Evolutionary conservation across 306 rosid species (phyloP).

Genomic region (Glycine latifolia): DNA sequence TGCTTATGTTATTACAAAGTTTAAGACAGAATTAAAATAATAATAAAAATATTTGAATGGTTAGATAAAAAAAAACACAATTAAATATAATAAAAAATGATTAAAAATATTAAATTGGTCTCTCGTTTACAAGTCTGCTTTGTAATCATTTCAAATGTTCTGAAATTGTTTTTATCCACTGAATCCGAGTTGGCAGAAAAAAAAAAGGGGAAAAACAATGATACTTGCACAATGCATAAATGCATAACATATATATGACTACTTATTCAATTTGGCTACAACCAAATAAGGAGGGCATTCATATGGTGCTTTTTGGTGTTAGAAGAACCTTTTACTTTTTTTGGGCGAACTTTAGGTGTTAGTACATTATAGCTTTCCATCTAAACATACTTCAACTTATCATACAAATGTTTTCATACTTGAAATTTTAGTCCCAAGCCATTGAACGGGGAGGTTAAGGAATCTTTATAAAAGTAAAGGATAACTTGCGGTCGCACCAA

Average conservation of each 20-base stretch:
- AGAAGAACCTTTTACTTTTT: slow-evolving; percentile 2
- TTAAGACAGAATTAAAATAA: too few relatives aligned
- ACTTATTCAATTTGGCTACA: background rate
- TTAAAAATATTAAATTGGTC: too few relatives aligned
- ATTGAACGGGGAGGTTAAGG: slow-evolving; percentile 1
- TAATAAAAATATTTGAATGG: too few relatives aligned
- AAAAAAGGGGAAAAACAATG: background rate
- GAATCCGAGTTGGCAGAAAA: too few relatives aligned
- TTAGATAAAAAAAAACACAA: too few relatives aligned
- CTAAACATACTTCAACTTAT: background rate
- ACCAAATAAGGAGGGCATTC: background rate
- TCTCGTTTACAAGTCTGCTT: too few relatives aligned
- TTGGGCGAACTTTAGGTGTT: background rate
- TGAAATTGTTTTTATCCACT: too few relatives aligned
- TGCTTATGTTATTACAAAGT: too few relatives aligned
- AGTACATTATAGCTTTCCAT: background rate
- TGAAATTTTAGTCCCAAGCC: background rate
- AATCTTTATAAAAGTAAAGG: background rate
- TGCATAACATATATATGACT: background rate
- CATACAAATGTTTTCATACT: background rate
- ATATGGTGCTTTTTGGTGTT: background rate
- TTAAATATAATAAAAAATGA: too few relatives aligned
- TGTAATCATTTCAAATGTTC: too few relatives aligned
- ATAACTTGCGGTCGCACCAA: background rate
- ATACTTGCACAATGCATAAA: background rate